Conservation (phyloP, 148 eudicot genomes). For the Nepenthes mirabilis region DNA sequence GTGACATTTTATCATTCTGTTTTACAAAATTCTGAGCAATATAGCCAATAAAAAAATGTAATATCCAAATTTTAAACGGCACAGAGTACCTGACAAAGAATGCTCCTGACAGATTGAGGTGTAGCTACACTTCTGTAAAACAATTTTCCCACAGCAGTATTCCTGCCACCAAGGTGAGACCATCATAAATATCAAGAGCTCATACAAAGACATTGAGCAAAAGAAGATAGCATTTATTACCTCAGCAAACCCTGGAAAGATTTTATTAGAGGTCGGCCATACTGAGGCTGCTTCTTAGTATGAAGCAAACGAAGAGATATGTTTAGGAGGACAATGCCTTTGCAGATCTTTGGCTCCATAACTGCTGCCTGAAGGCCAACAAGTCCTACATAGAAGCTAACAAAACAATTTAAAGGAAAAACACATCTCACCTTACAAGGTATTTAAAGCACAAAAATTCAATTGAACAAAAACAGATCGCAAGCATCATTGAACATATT, state of each 20-base stretch:
- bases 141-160: constrained; percentile 67
- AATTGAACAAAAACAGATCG: neutral
- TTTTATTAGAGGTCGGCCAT: constrained; percentile 64
- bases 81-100: constrained; percentile 67
- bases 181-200: neutral
- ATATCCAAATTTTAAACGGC: too few relatives aligned
- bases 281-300: constrained; percentile 73
- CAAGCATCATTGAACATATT: too few relatives aligned
- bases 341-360: constrained; percentile 56
- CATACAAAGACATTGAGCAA: neutral
- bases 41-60: too few relatives aligned
- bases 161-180: constrained; percentile 31
- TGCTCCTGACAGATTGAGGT: constrained; percentile 61
- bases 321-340: constrained; percentile 66
- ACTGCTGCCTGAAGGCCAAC: constrained; percentile 97
- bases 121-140: constrained; percentile 75
- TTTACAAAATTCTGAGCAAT: too few relatives aligned
- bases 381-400: constrained; percentile 38
- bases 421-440: too few relatives aligned
- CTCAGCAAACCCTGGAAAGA: constrained; percentile 73
- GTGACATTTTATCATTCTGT: too few relatives aligned
- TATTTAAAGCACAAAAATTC: neutral
- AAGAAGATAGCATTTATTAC: constrained; percentile 21
- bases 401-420: neutral
- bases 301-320: constrained; percentile 97